Evolutionary conservation across 2,329 filamentous ascomycete species (phyloP), one percentile per base, ranked within the genome.

Genomic region (Lasiodiplodia theobromae): DNA sequence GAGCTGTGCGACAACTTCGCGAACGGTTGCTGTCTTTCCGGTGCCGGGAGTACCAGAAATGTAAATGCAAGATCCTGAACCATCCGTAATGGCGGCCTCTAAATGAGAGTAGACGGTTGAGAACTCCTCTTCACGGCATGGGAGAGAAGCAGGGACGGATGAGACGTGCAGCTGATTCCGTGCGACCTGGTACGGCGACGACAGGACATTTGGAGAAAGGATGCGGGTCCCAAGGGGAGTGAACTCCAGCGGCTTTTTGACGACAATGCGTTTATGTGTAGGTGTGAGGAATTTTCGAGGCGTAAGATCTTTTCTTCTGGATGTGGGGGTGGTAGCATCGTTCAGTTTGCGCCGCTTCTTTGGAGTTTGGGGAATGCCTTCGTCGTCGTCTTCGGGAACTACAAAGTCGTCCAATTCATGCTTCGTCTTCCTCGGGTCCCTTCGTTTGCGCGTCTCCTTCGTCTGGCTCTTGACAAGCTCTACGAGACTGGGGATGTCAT

Each of bases 11-110:
- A 99, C 92, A 1, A 98, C 96, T 80, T 99, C 96, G 58, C 96
- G 91, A 11, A 99, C 96, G 0, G 96, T 99, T 14, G 96, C 96
- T 1, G 96, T 99, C 80, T 99, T 99, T 37, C 96, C 96, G 0
- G 96, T 99, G 8, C 96, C 96, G 0, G 96, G 96, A 0, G 95
- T 98, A n/a, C 96, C 96, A 0, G 96, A 98, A 69, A 99, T 99
- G 81, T 99, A 99, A 76, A 99, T 98, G 79, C 96, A 99, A 37
- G 95, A 92, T 16, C 96, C 96, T 2, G 92, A 92, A 21, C 95
- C 96, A 72, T 97, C 95, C 16, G 91, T 91, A 76, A 99, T 99
- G 65, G 96, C 96, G 8, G 93, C 92, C 77, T 97, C 94, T 40
- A 99, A 89, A 78, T 98, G 93, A 4, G 92, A 92, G 77, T 98